Evolutionary conservation across 2,329 filamentous ascomycete species (phyloP), one percentile per base, ranked within the genome.

Genomic region (Geoglossum cookeanum): DNA sequence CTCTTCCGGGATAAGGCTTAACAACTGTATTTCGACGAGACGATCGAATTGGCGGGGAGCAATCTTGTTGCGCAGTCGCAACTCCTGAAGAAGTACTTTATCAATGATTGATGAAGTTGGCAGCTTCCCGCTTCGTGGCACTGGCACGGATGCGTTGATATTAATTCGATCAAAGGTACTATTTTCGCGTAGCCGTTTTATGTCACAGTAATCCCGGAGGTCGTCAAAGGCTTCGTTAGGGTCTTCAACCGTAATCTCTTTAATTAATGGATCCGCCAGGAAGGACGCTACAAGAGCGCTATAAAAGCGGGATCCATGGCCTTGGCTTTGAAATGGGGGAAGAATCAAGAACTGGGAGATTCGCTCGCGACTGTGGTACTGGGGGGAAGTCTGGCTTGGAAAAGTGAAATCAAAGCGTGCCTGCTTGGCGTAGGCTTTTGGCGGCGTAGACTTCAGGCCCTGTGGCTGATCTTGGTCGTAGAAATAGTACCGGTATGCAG

Each of bases 331-430:
- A 68, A 88, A 94, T 4, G 88, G 85, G 1, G 90, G 90, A 9
- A 98, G 75, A 61, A 98, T 83, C 60, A 98, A 67, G 69, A 97
- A 97, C 68, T 98, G 92, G 0, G 91, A 94, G 62, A 98, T 87
- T 49, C 94, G 79, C 59, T 87, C 81, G 44, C 91, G 82, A 63
- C 84, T 85, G 11, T 87, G 84, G 1, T 90, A 76, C 54, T 83
- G 72, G 3, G 78, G 68, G 61, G 83, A 32, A 35, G 49, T 30
- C 8, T 32, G 59, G 55, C 72, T 15, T 32, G 71, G 72, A 60
- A 72, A 72, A 32, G 67, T 60, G 68, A 59, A 78, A 64, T 66
- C 75, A 22, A 67, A 66, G 60, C 22, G 49, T 29, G 58, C 54
- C n/a, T 53, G 58, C 56, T 29, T 57, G 35, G 11, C 72, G 66